These are phyloP conservation scores for Venturia carpophila DNA, from an alignment of 2,329 filamentous ascomycete species.

Conservation along the genomic window DNA sequence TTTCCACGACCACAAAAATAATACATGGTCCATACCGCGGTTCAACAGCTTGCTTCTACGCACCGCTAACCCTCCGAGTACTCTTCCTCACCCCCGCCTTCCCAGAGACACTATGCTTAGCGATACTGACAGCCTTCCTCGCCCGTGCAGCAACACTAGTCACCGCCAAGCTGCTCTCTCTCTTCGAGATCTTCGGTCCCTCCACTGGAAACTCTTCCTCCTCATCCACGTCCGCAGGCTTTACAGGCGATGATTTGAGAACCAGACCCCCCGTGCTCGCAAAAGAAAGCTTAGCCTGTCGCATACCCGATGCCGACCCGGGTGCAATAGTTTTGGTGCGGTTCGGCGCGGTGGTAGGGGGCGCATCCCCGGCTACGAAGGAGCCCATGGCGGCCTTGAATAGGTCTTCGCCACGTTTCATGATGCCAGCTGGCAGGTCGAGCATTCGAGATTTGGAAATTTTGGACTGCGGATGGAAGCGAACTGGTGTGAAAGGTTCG, in stretches of 20 bases:
- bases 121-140: neutral
- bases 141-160: neutral
- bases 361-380: neutral
- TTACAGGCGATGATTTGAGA: neutral
- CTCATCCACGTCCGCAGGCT: neutral
- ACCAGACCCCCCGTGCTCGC: neutral
- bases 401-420: neutral
- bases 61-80: neutral
- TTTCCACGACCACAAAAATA: neutral
- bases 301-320: neutral
- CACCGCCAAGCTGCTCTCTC: too few species aligned
- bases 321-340: neutral
- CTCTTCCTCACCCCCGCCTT: constrained; percentile 1
- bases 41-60: neutral
- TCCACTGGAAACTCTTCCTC: neutral
- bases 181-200: constrained; percentile 7
- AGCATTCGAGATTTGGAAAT: neutral
- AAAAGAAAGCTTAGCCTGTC: constrained; percentile 5
- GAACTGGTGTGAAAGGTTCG: neutral
- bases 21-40: too few species aligned
- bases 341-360: neutral
- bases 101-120: neutral
- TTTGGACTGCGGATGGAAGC: neutral
- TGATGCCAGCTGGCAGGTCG: neutral
- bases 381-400: constrained; percentile 8